phyloP scores from a whole-genome alignment of 306 rosid species.

The Vigna reflexopilosa region DNA sequence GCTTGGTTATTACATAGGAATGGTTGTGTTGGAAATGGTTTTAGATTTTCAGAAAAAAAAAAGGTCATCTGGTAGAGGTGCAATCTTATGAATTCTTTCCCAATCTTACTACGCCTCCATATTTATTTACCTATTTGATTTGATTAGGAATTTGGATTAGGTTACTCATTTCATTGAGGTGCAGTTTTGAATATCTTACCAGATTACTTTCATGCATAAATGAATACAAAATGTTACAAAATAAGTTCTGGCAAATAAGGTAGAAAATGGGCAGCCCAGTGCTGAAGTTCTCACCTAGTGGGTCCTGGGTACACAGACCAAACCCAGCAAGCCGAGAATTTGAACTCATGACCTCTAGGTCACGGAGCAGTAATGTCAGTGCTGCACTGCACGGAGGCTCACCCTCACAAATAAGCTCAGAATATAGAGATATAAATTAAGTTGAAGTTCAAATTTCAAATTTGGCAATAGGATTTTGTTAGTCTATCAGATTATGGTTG shows the following conservation, averaged over 20 bases:
- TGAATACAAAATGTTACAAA: no score
- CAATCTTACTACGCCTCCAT: neutral
- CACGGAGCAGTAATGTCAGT: no score
- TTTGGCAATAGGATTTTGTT: neutral
- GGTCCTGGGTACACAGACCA: no score
- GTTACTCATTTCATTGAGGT: no score
- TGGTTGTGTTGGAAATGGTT: neutral
- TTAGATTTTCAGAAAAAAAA: neutral
- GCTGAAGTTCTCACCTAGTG: no score
- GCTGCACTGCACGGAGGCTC: no score
- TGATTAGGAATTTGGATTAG: neutral
- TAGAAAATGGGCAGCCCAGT: no score
- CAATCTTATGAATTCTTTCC: neutral
- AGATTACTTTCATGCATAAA: no score
- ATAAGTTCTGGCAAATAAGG: no score
- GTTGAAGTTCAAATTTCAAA: neutral
- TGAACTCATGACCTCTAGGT: no score
- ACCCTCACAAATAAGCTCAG: neutral
- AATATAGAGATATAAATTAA: neutral
- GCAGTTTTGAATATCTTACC: no score
- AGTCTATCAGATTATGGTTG: neutral
- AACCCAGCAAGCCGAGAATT: no score
- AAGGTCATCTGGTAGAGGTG: neutral
- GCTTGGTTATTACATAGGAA: neutral
- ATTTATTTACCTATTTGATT: neutral